Conservation (phyloP, 257 asterid genomes). For the Scutellaria minor region DNA sequence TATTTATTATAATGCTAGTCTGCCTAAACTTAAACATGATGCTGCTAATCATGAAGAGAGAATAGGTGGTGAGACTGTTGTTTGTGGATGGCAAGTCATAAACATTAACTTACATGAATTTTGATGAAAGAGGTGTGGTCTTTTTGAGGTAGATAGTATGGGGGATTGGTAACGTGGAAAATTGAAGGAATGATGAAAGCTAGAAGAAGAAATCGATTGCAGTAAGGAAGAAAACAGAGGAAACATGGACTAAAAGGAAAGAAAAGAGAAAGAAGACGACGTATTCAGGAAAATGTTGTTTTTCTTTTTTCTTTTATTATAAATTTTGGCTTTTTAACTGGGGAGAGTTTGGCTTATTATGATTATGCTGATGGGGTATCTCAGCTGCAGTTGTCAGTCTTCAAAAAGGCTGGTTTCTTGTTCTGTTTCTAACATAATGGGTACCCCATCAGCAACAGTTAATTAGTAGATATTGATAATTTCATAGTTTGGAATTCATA, state of each 20-base stretch:
- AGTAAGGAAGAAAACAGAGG: not conserved
- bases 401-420: conserved; percentile 10
- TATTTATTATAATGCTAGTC: conserved; percentile 6
- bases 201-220: not conserved
- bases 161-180: not conserved
- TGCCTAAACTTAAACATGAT: not conserved
- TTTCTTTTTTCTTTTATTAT: not conserved
- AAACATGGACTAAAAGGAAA: not conserved
- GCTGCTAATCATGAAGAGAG: not conserved
- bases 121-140: not conserved
- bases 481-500: not conserved
- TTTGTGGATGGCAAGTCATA: not conserved
- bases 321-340: not conserved
- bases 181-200: not conserved
- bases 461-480: not conserved
- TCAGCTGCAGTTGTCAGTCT: not conserved
- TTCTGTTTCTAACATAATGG: not conserved
- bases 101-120: not conserved
- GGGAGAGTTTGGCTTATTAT: not conserved
- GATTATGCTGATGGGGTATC: conserved; percentile 24
- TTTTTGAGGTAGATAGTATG: not conserved
- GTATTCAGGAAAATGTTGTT: not conserved
- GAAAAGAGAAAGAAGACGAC: not conserved
- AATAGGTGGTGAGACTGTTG: not conserved
- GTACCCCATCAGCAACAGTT: not conserved